These are phyloP conservation scores for Clavispora vitiphila DNA, from an alignment of 805 yeast species.

Conservation along the genomic window DNA sequence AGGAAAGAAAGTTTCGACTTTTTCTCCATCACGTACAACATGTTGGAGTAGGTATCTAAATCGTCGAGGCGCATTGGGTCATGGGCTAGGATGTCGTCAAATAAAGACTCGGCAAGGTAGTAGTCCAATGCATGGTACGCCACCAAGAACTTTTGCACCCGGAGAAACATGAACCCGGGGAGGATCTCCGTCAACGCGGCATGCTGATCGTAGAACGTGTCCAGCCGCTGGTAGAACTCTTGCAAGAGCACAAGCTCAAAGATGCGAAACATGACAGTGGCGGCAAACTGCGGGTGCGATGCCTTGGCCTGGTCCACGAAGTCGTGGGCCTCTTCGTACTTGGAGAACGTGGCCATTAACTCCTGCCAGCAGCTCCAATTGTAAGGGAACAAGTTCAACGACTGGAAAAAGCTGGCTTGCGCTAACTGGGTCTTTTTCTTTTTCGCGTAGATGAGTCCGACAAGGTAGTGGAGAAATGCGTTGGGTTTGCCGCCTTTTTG, in stretches of 20 bases:
- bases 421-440: slow-evolving; percentile 62
- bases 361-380: slow-evolving; percentile 97
- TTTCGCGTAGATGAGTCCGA: slow-evolving; percentile 63
- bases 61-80: slow-evolving; percentile 91
- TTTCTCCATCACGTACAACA: slow-evolving; percentile 90
- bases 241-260: slow-evolving; percentile 68
- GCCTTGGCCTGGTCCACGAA: slow-evolving; percentile 34
- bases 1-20: slow-evolving; percentile 75
- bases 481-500: slow-evolving; percentile 29
- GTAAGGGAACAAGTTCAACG: slow-evolving; percentile 66
- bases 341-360: slow-evolving; percentile 54
- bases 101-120: slow-evolving; percentile 67
- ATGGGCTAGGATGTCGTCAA: slow-evolving; percentile 62
- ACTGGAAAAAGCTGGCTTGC: slow-evolving; percentile 51
- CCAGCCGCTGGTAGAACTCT: slow-evolving; percentile 70
- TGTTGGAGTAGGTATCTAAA: slow-evolving; percentile 89
- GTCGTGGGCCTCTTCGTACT: slow-evolving; percentile 54
- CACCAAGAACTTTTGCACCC: slow-evolving; percentile 77
- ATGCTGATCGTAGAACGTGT: slow-evolving; percentile 45
- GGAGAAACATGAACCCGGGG: slow-evolving; percentile 70
- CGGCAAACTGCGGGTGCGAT: slow-evolving; percentile 27
- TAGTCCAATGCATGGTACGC: slow-evolving; percentile 85
- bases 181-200: slow-evolving; percentile 48
- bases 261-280: slow-evolving; percentile 38
- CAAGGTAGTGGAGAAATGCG: slow-evolving; percentile 64